Conservation (phyloP, 345 rosid genomes). For the Lumnitzera littorea region DNA sequence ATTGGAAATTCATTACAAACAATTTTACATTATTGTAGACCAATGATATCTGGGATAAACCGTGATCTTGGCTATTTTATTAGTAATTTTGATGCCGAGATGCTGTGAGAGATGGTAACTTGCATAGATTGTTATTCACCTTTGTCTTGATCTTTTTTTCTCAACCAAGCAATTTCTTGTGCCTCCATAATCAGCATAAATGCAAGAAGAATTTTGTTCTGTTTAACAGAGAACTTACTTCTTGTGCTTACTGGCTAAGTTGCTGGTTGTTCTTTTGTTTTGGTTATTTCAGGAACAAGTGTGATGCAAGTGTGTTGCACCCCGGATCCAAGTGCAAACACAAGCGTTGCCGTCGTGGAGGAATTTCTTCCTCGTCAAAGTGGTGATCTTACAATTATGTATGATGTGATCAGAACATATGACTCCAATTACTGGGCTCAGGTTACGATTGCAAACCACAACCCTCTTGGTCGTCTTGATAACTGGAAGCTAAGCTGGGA, state of each 20-base stretch:
- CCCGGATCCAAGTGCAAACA: conserved; percentile 36
- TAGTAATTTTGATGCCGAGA: too few relatives aligned
- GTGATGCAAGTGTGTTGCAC: conserved; percentile 70
- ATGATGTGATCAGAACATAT: conserved; percentile 78
- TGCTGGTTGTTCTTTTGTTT: background rate
- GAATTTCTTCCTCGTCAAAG: conserved; percentile 64
- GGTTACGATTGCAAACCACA: conserved; percentile 77
- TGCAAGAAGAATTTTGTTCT: too few relatives aligned
- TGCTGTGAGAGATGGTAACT: too few relatives aligned
- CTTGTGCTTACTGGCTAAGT: background rate
- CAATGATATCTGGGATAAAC: too few relatives aligned
- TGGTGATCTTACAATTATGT: conserved; percentile 91
- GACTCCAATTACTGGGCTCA: conserved; percentile 72
- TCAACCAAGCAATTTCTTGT: too few relatives aligned
- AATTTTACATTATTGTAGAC: too few relatives aligned
- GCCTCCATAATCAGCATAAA: too few relatives aligned
- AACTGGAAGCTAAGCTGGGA: conserved; percentile 94
- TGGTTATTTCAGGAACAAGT: conserved; percentile 36
- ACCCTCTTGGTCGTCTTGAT: conserved; percentile 89
- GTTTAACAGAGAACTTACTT: too few relatives aligned
- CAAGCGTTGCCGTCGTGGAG: conserved; percentile 52
- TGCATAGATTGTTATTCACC: too few relatives aligned
- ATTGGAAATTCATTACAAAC: too few relatives aligned
- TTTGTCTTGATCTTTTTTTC: too few relatives aligned
- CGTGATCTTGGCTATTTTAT: too few relatives aligned